Percentiles rank a stretch among this genome's conserved stretches.
These are phyloP conservation scores for Exophiala mesophila DNA, from an alignment of 2,329 filamentous ascomycete species.

Conservation along the genomic window DNA sequence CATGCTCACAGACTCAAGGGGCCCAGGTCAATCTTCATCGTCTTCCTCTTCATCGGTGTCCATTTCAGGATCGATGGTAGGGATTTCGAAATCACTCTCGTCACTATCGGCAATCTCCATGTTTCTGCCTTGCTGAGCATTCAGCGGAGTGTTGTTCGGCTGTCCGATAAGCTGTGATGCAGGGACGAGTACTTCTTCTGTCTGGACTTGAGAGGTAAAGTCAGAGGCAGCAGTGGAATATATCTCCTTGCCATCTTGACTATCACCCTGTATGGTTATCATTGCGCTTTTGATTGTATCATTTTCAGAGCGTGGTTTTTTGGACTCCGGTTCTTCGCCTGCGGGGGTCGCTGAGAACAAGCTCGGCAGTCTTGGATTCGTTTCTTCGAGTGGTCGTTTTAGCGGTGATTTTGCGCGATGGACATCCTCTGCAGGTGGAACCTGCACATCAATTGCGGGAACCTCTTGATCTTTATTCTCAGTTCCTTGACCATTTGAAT, in stretches of 20 bases:
- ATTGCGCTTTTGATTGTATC: background rate
- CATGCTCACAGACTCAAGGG: too few species aligned
- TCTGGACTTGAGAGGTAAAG: background rate
- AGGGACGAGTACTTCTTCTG: slow-evolving; percentile 9
- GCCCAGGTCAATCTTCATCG: background rate
- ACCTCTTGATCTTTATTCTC: background rate
- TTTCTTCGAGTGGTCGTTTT: background rate
- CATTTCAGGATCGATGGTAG: slow-evolving; percentile 44
- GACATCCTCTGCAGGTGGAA: background rate
- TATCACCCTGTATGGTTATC: background rate
- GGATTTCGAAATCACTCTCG: slow-evolving; percentile 47
- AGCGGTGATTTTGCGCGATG: background rate
- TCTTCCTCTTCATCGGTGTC: slow-evolving; percentile 44
- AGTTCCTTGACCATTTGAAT: too few species aligned
- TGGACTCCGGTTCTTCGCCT: background rate
- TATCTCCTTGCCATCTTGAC: background rate
- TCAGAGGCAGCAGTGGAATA: slow-evolving; percentile 6
- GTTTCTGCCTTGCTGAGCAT: background rate
- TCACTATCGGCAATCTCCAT: slow-evolving; percentile 28
- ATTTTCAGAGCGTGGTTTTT: background rate
- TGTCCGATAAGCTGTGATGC: background rate
- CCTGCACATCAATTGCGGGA: background rate
- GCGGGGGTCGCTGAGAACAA: background rate
- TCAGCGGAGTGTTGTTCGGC: background rate
- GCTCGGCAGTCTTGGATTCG: background rate